These are phyloP conservation scores for Phytophthora brassicae DNA, from an alignment of 352 stramenopile species.

Conservation along the genomic window DNA sequence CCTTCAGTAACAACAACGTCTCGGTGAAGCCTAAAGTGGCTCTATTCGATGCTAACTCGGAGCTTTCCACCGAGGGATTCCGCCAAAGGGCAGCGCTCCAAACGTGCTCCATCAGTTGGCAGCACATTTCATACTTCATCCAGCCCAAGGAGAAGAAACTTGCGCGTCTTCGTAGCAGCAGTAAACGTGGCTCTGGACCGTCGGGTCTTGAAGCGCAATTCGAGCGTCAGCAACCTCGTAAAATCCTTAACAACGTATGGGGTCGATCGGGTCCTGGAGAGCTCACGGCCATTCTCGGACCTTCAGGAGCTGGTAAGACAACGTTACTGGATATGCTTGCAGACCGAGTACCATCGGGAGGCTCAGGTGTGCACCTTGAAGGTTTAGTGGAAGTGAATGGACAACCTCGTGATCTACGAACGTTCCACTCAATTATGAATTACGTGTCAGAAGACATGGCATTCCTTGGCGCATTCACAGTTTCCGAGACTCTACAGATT, in stretches of 20 bases:
- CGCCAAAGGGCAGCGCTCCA: slow-evolving; percentile 34
- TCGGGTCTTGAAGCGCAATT: slow-evolving; percentile 34
- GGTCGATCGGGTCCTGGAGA: slow-evolving; percentile 63
- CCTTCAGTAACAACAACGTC: slow-evolving; percentile 32
- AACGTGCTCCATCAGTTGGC: slow-evolving; percentile 65
- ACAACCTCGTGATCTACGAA: slow-evolving; percentile 38
- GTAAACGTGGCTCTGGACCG: slow-evolving; percentile 29
- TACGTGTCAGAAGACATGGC: slow-evolving; percentile 74
- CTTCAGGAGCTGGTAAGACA: slow-evolving; percentile 67
- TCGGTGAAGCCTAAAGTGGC: slow-evolving; percentile 35
- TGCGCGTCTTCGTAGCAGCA: slow-evolving; percentile 20
- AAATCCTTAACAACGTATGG: slow-evolving; percentile 70
- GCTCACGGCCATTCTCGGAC: slow-evolving; percentile 71
- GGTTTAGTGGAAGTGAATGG: slow-evolving; percentile 68
- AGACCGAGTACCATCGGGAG: slow-evolving; percentile 42
- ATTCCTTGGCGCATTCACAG: slow-evolving; percentile 70
- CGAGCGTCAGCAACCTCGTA: slow-evolving; percentile 37
- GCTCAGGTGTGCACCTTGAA: slow-evolving; percentile 38
- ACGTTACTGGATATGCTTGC: slow-evolving; percentile 73
- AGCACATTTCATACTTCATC: slow-evolving; percentile 65
- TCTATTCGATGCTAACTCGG: slow-evolving; percentile 34
- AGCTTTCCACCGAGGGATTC: slow-evolving; percentile 36
- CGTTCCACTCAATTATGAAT: slow-evolving; percentile 62
- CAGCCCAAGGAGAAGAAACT: slow-evolving; percentile 30
- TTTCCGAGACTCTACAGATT: slow-evolving; percentile 76